Evolutionary conservation across 2,329 filamentous ascomycete species (phyloP).

Genomic region (Hortaea sp.): DNA sequence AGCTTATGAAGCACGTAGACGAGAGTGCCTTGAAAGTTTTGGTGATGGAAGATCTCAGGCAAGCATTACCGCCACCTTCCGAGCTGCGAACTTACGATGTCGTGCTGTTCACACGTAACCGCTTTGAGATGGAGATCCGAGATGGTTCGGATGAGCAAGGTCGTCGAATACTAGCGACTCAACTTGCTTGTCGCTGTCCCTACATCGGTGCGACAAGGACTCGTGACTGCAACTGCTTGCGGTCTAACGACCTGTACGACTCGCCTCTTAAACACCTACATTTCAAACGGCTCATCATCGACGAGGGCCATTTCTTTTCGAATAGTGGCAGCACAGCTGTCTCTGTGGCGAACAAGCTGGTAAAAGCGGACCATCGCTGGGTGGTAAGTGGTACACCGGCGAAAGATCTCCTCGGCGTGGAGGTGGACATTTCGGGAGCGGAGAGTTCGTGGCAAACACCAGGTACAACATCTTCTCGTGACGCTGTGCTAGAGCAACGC

Average conservation of each 20-base stretch:
- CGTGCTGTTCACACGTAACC: conserved; percentile 62
- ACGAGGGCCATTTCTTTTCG: conserved; percentile 81
- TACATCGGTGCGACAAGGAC: conserved; percentile 36
- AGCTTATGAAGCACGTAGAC: conserved; percentile 68
- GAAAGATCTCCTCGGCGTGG: conserved; percentile 67
- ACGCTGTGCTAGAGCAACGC: conserved; percentile 28
- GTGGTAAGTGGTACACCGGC: conserved; percentile 86
- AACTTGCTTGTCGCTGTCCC: conserved; percentile 26
- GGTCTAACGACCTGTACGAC: conserved; percentile 34
- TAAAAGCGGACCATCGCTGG: conserved; percentile 64
- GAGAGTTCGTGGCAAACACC: conserved; percentile 8
- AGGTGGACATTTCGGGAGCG: conserved; percentile 45
- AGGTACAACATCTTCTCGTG: conserved; percentile 8
- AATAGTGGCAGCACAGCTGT: conserved; percentile 53
- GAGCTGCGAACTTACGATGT: conserved; percentile 61
- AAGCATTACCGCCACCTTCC: conserved; percentile 46
- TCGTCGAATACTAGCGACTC: conserved; percentile 23
- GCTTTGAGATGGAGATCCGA: conserved; percentile 59
- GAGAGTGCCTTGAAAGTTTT: conserved; percentile 49
- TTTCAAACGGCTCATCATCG: conserved; percentile 82
- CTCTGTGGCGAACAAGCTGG: conserved; percentile 43
- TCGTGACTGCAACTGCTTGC: conserved; percentile 36
- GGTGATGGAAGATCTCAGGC: conserved; percentile 44
- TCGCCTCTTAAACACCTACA: conserved; percentile 62
- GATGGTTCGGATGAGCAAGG: conserved; percentile 39